Base-by-base conservation (phyloP, 2,329 filamentous ascomycete genomes). In the Colletotrichum plurivorum region DNA sequence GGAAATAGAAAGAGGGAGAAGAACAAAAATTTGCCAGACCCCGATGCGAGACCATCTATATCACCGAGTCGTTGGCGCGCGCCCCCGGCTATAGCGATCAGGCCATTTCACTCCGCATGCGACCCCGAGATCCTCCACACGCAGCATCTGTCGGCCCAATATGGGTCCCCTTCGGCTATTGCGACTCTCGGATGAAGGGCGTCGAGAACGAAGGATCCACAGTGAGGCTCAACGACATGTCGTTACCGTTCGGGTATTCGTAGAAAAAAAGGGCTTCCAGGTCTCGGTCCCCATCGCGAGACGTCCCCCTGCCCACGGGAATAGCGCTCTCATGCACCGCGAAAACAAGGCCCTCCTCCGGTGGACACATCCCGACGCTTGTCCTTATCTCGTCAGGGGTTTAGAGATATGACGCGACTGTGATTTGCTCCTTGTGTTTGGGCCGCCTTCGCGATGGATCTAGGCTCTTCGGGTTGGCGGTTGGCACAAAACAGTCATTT, bases 151-250 rank as follows among this genome's bases (percentile, higher is more conserved):
- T 61, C 62, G 67, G 56, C 67, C 36, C 51, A 67, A 22, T 31
- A 61, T 61, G 51, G 63, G 25, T 27, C 16, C 49, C 62, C 36
- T 61, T 67, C 67, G 67, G 67, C 67, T 61, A 69, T 67, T 67
- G 56, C 51, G 36, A 52, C 56, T 67, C 67, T 69, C 67, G 67
- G 67, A 61, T 67, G 67, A 67, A 69, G 31, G 67, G 62, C 62
- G 15, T 56, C 51, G 43, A 67, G 43, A 61, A 49, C 51, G 36
- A 25, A 52, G 56, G 67, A 43, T 67, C 67, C 63, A 69, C 55
- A 39, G 36, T 69, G 67, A 69, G 67, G 62, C 55, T 69, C 62
- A 56, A 67, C 43, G 45, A 16, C 45, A 46, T 67, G 56, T 60
- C 49, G 55, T 67, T 66, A 41, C 55, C 56, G 62, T 46, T 51